These are phyloP conservation scores for Chenopodium quinoa DNA, from an alignment of 148 eudicot genomes.

Conservation along the genomic window DNA sequence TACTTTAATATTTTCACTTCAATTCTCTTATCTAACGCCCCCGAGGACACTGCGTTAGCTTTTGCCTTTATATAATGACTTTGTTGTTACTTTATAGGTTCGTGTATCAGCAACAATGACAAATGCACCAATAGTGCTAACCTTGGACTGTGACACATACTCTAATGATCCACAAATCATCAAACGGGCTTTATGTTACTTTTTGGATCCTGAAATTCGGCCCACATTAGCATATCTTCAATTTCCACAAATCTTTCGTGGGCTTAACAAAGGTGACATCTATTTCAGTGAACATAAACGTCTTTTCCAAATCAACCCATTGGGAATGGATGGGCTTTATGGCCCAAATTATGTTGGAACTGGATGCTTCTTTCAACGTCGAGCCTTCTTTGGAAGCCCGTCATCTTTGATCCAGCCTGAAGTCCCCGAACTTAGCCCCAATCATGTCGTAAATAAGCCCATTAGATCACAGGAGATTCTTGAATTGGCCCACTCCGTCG, in stretches of 20 bases:
- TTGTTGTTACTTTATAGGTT: slow-evolving; percentile 30
- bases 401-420: slow-evolving; percentile 29
- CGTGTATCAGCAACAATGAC: slow-evolving; percentile 79
- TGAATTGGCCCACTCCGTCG: slow-evolving; percentile 37
- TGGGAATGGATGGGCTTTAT: slow-evolving; percentile 64
- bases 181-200: slow-evolving; percentile 55
- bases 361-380: slow-evolving; percentile 62
- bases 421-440: slow-evolving; percentile 28
- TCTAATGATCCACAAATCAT: slow-evolving; percentile 75
- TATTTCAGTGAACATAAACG: slow-evolving; percentile 53
- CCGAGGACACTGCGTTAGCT: too few species aligned
- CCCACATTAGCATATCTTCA: slow-evolving; percentile 56
- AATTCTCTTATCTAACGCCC: too few species aligned
- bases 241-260: slow-evolving; percentile 68
- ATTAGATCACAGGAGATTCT: slow-evolving; percentile 28
- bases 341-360: slow-evolving; percentile 80
- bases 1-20: too few species aligned
- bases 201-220: slow-evolving; percentile 33
- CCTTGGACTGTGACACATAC: slow-evolving; percentile 75
- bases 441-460: slow-evolving; percentile 13
- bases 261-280: slow-evolving; percentile 54
- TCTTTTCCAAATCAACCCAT: slow-evolving; percentile 40
- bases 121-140: slow-evolving; percentile 71
- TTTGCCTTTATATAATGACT: too few species aligned
- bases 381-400: slow-evolving; percentile 54